A percentile compares a stretch with the other conserved stretches of the same genome.
Evolutionary conservation across 208 protist genomes (phyloP).

Genomic region (Leishmania tropica): DNA sequence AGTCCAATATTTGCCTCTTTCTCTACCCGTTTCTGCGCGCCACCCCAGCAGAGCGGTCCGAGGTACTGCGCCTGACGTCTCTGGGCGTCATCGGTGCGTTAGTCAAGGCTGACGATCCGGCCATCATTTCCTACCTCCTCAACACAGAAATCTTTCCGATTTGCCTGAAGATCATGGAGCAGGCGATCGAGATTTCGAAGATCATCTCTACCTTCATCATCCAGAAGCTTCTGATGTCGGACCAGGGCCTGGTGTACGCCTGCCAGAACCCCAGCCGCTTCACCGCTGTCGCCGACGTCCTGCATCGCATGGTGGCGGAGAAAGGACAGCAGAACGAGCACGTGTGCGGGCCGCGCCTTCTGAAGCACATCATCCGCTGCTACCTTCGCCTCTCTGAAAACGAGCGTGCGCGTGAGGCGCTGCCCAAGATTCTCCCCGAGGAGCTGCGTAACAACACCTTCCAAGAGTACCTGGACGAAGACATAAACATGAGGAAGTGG

Average conservation of each 20-base stretch:
- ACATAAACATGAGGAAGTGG: conserved; percentile 75
- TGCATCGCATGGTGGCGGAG: conserved; percentile 95
- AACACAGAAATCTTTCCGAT: conserved; percentile 99
- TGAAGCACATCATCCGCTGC: conserved; percentile 99
- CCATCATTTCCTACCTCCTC: conserved; percentile 97
- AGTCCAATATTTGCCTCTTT: conserved; percentile 99
- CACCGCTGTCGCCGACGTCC: conserved; percentile 94
- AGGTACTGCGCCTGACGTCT: conserved; percentile 98
- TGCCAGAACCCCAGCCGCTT: conserved; percentile 97
- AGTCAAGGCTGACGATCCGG: conserved; percentile 93
- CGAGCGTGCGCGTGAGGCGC: conserved; percentile 70
- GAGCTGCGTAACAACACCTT: conserved; percentile 90
- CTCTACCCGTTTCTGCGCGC: conserved; percentile 99
- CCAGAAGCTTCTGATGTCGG: conserved; percentile 98
- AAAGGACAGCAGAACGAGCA: conserved; percentile 55
- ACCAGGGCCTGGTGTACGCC: conserved; percentile 97
- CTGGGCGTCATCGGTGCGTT: conserved; percentile 99
- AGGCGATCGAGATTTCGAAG: conserved; percentile 96
- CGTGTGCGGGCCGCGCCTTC: conserved; percentile 89
- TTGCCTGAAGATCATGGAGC: conserved; percentile 99
- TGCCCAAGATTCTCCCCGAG: conserved; percentile 76
- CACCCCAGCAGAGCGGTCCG: conserved; percentile 92
- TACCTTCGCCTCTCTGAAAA: conserved; percentile 98
- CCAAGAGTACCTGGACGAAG: conserved; percentile 63
- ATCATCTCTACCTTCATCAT: conserved; percentile 99